Conservation (phyloP, 768 basidiomycete species). For the Leccinum uliginosum region DNA sequence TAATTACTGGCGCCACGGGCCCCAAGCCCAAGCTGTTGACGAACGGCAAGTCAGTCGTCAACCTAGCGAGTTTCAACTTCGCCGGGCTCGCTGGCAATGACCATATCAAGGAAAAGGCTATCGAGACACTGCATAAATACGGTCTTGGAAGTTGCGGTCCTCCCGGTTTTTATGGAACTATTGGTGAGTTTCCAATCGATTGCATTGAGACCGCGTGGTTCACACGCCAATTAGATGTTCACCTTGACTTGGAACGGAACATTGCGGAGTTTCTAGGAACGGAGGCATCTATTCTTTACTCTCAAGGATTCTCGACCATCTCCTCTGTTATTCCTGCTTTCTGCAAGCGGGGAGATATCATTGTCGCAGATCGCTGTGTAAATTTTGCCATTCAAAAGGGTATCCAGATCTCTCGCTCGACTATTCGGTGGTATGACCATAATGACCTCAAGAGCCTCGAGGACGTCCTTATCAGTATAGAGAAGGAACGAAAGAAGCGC, state of each 20-base stretch:
- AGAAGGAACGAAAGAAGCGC: conserved; percentile 86
- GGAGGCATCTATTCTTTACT: conserved; percentile 87
- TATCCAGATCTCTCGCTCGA: conserved; percentile 87
- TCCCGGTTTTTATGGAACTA: conserved; percentile 93
- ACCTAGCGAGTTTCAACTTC: conserved; percentile 91
- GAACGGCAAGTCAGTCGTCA: conserved; percentile 71
- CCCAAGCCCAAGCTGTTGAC: conserved; percentile 75
- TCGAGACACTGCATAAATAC: conserved; percentile 82
- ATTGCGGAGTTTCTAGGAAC: conserved; percentile 89
- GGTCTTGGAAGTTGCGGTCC: conserved; percentile 96
- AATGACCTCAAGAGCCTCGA: conserved; percentile 91
- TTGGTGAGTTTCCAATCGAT: conserved; percentile 55
- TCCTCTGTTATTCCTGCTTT: conserved; percentile 96
- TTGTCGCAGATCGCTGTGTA: conserved; percentile 96
- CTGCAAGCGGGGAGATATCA: conserved; percentile 95
- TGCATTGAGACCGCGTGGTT: background rate
- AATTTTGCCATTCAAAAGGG: conserved; percentile 97
- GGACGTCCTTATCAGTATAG: conserved; percentile 75
- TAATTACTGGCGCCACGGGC: conserved; percentile 77
- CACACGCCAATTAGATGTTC: conserved; percentile 62
- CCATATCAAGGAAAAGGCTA: conserved; percentile 76
- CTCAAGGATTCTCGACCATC: conserved; percentile 89
- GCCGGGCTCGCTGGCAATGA: conserved; percentile 87
- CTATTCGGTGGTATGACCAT: conserved; percentile 94
- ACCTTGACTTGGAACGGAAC: conserved; percentile 82